Percentiles rank a stretch among this genome's conserved stretches.
These are phyloP conservation scores for Diaporthe caulivora DNA, from an alignment of 2,329 filamentous ascomycete genomes.

Conservation along the genomic window DNA sequence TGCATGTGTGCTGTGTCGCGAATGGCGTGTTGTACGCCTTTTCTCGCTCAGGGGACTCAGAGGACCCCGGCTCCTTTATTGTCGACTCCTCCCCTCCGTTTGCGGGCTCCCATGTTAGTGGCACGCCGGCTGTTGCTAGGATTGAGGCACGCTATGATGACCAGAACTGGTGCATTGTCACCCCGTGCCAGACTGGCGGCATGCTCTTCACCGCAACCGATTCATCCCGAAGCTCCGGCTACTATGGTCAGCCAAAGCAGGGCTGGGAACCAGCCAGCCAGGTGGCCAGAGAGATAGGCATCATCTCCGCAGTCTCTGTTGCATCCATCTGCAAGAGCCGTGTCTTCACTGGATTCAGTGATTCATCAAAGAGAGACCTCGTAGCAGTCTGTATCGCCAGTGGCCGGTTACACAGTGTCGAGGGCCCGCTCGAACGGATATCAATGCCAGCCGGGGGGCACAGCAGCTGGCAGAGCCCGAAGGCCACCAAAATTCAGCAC, in stretches of 20 bases:
- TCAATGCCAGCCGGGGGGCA: too few relatives aligned
- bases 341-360: too few relatives aligned
- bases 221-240: too few relatives aligned
- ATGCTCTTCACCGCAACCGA: not conserved
- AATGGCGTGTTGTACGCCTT: not conserved
- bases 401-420: not conserved
- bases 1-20: not conserved
- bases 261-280: not conserved
- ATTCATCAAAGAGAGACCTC: too few relatives aligned
- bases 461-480: not conserved
- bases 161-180: not conserved
- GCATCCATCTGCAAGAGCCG: too few relatives aligned
- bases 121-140: not conserved
- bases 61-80: not conserved
- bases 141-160: not conserved
- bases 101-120: not conserved
- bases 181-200: not conserved
- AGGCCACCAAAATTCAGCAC: not conserved
- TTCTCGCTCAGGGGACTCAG: not conserved
- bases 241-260: too few relatives aligned
- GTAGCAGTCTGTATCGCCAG: constrained; percentile 1
- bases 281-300: not conserved
- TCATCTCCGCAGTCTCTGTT: not conserved
- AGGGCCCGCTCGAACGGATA: not conserved
- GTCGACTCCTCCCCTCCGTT: not conserved